Evolutionary conservation across 352 stramenopile species (phyloP).

Genomic region (Thalassiosira mediterranea): DNA sequence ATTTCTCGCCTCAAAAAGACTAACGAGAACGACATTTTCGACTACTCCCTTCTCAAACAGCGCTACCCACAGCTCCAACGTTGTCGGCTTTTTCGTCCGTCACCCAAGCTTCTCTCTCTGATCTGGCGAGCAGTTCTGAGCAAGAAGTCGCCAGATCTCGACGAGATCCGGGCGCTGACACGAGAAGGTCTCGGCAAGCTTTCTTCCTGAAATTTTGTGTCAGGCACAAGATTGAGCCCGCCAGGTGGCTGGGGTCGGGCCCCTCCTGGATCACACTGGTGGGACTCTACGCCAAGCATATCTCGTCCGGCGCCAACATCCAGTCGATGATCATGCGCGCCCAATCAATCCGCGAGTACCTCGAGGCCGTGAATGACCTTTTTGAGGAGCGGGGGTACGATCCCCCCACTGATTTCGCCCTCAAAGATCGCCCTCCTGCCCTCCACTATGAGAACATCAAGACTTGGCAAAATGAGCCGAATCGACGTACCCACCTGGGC

Average conservation of each 20-base stretch:
- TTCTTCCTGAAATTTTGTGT: constrained; percentile 21
- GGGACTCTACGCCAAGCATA: not conserved
- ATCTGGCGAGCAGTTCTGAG: constrained; percentile 18
- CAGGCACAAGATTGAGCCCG: not conserved
- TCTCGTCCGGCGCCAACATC: constrained; percentile 6
- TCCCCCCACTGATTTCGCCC: not conserved
- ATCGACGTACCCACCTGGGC: not conserved
- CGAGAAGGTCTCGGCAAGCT: constrained; percentile 22
- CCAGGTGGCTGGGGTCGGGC: not conserved
- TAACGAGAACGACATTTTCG: not conserved
- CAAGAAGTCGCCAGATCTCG: constrained; percentile 14
- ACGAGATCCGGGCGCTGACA: constrained; percentile 13
- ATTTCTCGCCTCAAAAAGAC: constrained; percentile 33
- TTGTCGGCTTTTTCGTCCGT: constrained; percentile 17
- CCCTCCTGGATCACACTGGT: not conserved
- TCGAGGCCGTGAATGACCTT: constrained; percentile 2
- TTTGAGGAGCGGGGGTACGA: not conserved
- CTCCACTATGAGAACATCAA: not conserved
- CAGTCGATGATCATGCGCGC: constrained; percentile 5
- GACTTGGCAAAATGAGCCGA: not conserved
- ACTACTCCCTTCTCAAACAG: constrained; percentile 39
- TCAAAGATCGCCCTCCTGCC: not conserved
- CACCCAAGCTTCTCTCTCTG: constrained; percentile 7
- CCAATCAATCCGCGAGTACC: constrained; percentile 1
- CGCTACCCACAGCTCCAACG: constrained; percentile 11